Base-by-base conservation (phyloP, 257 asterid genomes). In the Fraxinus americana region DNA sequence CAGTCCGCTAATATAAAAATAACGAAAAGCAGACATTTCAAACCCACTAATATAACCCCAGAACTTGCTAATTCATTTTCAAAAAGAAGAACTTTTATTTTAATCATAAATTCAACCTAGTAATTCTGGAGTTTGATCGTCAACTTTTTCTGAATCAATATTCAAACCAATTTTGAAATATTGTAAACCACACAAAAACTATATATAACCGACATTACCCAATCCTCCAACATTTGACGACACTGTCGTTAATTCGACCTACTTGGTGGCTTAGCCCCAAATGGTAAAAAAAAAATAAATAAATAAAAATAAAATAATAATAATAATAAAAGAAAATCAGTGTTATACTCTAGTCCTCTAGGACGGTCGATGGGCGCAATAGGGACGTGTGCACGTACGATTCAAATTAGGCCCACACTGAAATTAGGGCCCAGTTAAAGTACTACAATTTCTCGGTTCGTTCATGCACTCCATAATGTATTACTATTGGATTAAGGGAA, bases 401-500 rank as follows among this genome's bases (percentile, higher is more conserved):
- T 54, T 14, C 29, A 39, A n/a, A 73, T 32, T 11, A 11, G 30
- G 80, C 73, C 65, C 85, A n/a, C 81, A 80, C 74, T 45, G 48
- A 50, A 8, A 3, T 19, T 72, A 82, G 85, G 88, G 16, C 72
- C 87, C 83, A 75, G 36, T 69, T 79, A 23, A 78, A 59, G 83
- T 76, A 72, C 73, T 72, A 77, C 74, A 75, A 13, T 13, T 45
- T 17, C 79, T 79, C 75, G 79, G 81, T 75, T 68, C 77, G 83
- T 79, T 83, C 80, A 78, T 36, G 38, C 14, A 29, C 17, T 38
- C 41, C 61, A 43, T 70, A 70, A 10, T 43, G 30, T 19, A 39
- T 36, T n/a, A n/a, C n/a, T n/a, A n/a, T n/a, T n/a, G n/a, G n/a
- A n/a, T n/a, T n/a, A n/a, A n/a, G n/a, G n/a, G n/a, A n/a, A n/a